Evolutionary conservation across 1,284 basidiomycete species (phyloP).

Genomic region (Mycena citricolor): DNA sequence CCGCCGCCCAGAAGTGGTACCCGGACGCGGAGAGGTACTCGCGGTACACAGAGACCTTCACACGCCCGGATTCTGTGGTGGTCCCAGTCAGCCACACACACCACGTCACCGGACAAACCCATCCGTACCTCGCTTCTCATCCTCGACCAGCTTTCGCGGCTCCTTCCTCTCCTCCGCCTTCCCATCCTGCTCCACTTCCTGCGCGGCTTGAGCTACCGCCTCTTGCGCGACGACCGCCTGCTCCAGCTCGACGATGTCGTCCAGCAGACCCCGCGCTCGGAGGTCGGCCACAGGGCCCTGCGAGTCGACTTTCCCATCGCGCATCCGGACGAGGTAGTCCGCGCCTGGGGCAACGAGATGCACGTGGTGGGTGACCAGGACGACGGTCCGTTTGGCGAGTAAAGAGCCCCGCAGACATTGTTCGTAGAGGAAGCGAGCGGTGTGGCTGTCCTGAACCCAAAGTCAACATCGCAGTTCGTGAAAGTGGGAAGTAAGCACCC

Average conservation of each 20-base stretch:
- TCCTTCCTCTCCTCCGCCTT: too few species aligned
- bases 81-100: too few species aligned
- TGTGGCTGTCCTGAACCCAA: slow-evolving; percentile 63
- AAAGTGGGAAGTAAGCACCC: slow-evolving; percentile 24
- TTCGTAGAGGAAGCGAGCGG: slow-evolving; percentile 63
- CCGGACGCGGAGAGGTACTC: slow-evolving; percentile 73
- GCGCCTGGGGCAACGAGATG: slow-evolving; percentile 18
- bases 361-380: slow-evolving; percentile 21
- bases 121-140: slow-evolving; percentile 74
- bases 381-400: slow-evolving; percentile 18
- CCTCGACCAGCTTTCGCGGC: slow-evolving; percentile 65
- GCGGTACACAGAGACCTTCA: slow-evolving; percentile 79
- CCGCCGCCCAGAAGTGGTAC: slow-evolving; percentile 62
- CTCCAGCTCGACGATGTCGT: slow-evolving; percentile 40
- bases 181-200: too few species aligned
- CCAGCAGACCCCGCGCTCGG: slow-evolving; percentile 46
- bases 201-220: too few species aligned
- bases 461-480: background rate
- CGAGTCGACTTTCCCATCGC: slow-evolving; percentile 20
- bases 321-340: slow-evolving; percentile 18
- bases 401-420: slow-evolving; percentile 18
- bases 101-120: too few species aligned
- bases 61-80: slow-evolving; percentile 71
- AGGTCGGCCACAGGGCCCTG: slow-evolving; percentile 23
- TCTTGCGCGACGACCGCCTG: too few species aligned